Percentiles rank a stretch among this genome's conserved stretches.
These are phyloP conservation scores for Daldinia eschscholtzii DNA, from an alignment of 2,329 filamentous ascomycete species.

Conservation along the genomic window DNA sequence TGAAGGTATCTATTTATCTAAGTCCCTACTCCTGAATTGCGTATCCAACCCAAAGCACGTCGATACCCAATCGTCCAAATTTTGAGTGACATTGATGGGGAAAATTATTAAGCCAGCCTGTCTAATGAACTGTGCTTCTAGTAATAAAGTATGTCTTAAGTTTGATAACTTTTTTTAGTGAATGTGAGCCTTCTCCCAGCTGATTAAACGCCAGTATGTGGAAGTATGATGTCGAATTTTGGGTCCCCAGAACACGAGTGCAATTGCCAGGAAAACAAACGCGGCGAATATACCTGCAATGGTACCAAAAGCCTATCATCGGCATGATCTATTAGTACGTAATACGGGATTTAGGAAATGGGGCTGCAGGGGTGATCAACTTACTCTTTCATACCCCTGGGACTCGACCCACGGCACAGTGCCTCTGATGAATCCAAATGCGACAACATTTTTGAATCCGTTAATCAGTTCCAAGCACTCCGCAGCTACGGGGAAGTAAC, in stretches of 20 bases:
- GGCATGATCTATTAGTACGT: neutral
- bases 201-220: constrained; percentile 27
- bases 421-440: constrained; percentile 21
- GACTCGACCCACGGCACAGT: constrained; percentile 28
- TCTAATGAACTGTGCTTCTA: neutral
- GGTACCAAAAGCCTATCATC: constrained; percentile 25
- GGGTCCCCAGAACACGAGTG: constrained; percentile 25
- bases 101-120: neutral
- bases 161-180: neutral
- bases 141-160: neutral
- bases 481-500: constrained; percentile 29
- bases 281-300: constrained; percentile 26
- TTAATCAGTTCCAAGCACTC: constrained; percentile 32
- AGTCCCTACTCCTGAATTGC: neutral
- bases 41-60: neutral
- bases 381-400: constrained; percentile 24
- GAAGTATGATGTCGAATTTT: constrained; percentile 31
- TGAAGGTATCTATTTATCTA: neutral
- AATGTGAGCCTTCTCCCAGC: constrained; percentile 25
- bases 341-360: neutral
- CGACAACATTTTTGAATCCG: constrained; percentile 30
- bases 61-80: neutral
- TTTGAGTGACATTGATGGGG: neutral
- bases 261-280: constrained; percentile 16
- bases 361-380: neutral